phyloP scores from a whole-genome alignment of 1,284 basidiomycete species.

The Kwoniella shivajii region DNA sequence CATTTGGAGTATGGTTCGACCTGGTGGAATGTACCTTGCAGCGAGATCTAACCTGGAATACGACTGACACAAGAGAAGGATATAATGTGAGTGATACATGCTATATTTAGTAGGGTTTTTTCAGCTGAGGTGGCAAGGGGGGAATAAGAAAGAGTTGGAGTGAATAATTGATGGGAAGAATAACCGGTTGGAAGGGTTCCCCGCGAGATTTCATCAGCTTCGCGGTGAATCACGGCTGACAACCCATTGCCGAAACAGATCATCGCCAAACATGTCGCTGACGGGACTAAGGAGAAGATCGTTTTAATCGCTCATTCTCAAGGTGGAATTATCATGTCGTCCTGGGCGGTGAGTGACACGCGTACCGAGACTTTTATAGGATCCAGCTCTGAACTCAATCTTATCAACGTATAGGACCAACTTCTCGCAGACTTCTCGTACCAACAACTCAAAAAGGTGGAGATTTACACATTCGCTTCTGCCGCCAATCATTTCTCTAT shows the following conservation, averaged over 20 bases:
- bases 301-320: slow-evolving; percentile 45
- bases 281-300: slow-evolving; percentile 28
- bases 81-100: slow-evolving; percentile 23
- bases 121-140: background rate
- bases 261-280: slow-evolving; percentile 24
- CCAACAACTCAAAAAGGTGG: slow-evolving; percentile 32
- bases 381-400: background rate
- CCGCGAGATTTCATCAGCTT: too few relatives aligned
- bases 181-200: too few relatives aligned
- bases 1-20: slow-evolving; percentile 41
- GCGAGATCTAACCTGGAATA: slow-evolving; percentile 36
- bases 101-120: too few relatives aligned
- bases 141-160: too few relatives aligned
- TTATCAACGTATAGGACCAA: slow-evolving; percentile 23
- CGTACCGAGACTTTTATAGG: too few relatives aligned
- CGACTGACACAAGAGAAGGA: slow-evolving; percentile 30
- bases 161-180: too few relatives aligned
- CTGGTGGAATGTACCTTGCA: slow-evolving; percentile 44
- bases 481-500: slow-evolving; percentile 45
- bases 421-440: slow-evolving; percentile 37
- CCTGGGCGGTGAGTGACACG: slow-evolving; percentile 31
- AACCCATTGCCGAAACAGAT: too few relatives aligned
- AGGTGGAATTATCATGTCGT: slow-evolving; percentile 41
- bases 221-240: too few relatives aligned
- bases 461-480: slow-evolving; percentile 46